Base-by-base conservation (phyloP, 345 rosid species). In the Odontarrhena argentea region DNA sequence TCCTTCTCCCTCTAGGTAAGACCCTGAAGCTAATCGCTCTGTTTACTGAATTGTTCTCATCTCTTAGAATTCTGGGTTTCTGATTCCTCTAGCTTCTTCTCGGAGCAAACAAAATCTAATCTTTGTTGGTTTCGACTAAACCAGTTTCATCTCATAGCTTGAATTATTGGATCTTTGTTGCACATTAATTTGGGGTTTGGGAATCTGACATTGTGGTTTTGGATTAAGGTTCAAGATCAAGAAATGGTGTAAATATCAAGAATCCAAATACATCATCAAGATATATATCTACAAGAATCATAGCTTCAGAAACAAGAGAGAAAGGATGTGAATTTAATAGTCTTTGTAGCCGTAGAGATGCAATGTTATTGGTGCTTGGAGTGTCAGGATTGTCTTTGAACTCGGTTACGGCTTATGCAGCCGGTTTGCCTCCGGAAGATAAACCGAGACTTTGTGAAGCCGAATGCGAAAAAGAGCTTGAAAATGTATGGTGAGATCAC, bases 401-500 rank as follows among this genome's bases (percentile, higher is more conserved):
- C 60, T 70, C 80, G 0, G 48, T 64, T 55, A 72, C 68, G 1
- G 83, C 89, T 63, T 60, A 46, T 11, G 87, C 84, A 74, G 99
- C 92, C 0, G 91, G 97, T 38, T 79, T 91, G 63, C 96, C 99
- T n/a, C 97, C 92, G 0, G 99, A 88, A 71, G 77, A 88, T 37
- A 83, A 88, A 65, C 92, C 91, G 12, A 83, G 72, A 65, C 79
- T 88, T 4, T 94, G 99, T 47, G 96, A 94, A 62, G 87, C 76
- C 0, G 55, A 74, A 14, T 88, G 96, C 41, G 96, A 80, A 81
- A 94, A 85, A 79, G 95, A 85, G 89, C 97, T 94, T 84, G 92
- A 91, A 94, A 94, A 94, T 84, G 97, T 87, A 88, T 82, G 97
- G 97, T 88, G 97, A 86, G 96, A 82, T 82, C 80, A 41, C 82